A percentile compares a stretch with the other conserved stretches of the same genome.
Conservation (phyloP, 148 eudicot species). For the Rhododendron williamsianum region DNA sequence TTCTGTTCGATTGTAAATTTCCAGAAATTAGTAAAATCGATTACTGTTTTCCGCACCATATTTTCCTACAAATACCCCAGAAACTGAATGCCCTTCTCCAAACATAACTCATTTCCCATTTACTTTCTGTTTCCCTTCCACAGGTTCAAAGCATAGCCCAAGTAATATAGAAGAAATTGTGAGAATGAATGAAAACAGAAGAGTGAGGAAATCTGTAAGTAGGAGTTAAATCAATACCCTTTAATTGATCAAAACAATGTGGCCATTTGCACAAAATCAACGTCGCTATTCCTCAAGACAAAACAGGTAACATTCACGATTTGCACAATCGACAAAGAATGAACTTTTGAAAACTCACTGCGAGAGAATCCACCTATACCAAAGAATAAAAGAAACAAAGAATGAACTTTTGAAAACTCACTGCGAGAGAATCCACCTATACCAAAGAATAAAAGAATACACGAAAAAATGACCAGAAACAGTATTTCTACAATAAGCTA, state of each 20-base stretch:
- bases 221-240: background rate
- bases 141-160: background rate
- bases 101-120: background rate
- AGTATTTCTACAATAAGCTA: slow-evolving; percentile 39
- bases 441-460: slow-evolving; percentile 16
- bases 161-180: background rate
- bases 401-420: background rate
- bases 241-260: background rate
- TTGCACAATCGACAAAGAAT: background rate
- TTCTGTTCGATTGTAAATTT: too few species aligned
- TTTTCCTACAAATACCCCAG: background rate
- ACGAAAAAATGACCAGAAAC: background rate
- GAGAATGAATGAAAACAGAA: background rate
- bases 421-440: slow-evolving; percentile 2
- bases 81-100: background rate
- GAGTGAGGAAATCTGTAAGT: background rate
- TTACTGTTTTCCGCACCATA: too few species aligned
- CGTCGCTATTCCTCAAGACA: background rate
- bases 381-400: slow-evolving; percentile 14
- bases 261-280: background rate
- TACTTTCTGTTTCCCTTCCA: background rate
- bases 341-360: background rate
- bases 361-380: slow-evolving; percentile 5
- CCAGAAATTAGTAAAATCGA: too few species aligned
- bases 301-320: background rate